Conservation (phyloP, 495 filamentous ascomycete genomes). For the Oidiodendron maius region DNA sequence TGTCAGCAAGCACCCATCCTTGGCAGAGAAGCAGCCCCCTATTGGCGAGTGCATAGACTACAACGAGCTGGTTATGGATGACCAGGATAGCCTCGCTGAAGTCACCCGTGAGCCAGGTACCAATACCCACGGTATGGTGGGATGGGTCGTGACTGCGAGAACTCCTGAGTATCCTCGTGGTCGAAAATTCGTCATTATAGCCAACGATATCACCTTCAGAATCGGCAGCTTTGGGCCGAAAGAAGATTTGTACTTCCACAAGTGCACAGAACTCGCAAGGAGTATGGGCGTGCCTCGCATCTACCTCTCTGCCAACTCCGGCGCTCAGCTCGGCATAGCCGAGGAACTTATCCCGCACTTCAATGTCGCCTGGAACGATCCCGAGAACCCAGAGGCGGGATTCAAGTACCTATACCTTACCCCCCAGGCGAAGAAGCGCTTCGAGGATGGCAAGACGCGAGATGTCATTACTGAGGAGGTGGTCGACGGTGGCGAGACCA, state of each 20-base stretch:
- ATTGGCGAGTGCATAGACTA: constrained; percentile 92
- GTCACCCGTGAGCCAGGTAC: constrained; percentile 90
- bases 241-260: constrained; percentile 98
- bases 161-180: constrained; percentile 97
- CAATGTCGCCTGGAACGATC: constrained; percentile 92
- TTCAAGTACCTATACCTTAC: constrained; percentile 99
- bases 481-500: constrained; percentile 78
- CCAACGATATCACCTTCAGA: constrained; percentile 99
- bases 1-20: constrained; percentile 59
- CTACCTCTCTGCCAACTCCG: constrained; percentile 98
- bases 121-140: constrained; percentile 96
- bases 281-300: constrained; percentile 93
- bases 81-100: constrained; percentile 85
- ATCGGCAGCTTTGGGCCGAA: constrained; percentile 95
- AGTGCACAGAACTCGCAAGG: constrained; percentile 92
- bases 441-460: constrained; percentile 74
- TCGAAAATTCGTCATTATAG: constrained; percentile 87
- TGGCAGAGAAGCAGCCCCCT: constrained; percentile 75
- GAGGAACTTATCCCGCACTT: constrained; percentile 97
- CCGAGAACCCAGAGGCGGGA: constrained; percentile 74
- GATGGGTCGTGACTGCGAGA: constrained; percentile 92
- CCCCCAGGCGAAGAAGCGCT: constrained; percentile 77
- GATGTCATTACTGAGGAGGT: constrained; percentile 87
- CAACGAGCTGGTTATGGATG: constrained; percentile 89
- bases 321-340: constrained; percentile 94